phyloP scores from a whole-genome alignment of 2,329 filamentous ascomycete genomes.

The Aaosphaeria arxii region DNA sequence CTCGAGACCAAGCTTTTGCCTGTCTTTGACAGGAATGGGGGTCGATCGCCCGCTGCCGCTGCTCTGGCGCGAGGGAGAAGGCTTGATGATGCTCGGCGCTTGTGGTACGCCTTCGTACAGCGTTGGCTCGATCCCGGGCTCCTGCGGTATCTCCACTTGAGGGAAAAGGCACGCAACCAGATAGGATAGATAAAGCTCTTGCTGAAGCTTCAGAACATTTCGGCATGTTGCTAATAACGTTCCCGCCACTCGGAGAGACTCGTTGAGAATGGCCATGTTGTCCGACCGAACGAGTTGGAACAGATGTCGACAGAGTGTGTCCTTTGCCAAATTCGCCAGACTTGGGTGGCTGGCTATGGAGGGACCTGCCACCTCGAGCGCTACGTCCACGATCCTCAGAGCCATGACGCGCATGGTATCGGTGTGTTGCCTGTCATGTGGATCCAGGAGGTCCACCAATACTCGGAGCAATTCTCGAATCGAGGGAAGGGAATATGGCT shows the following conservation, averaged over 20 bases:
- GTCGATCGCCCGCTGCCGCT: constrained; percentile 77
- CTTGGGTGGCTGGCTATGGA: constrained; percentile 92
- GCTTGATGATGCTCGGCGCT: constrained; percentile 82
- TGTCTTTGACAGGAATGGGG: constrained; percentile 86
- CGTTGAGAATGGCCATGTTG: constrained; percentile 91
- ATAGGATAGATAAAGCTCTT: constrained; percentile 94
- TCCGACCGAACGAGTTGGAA: constrained; percentile 96
- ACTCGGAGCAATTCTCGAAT: constrained; percentile 94
- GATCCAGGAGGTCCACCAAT: constrained; percentile 87
- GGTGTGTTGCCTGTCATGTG: constrained; percentile 86
- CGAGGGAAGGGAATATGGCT: constrained; percentile 89
- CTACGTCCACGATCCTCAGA: constrained; percentile 92
- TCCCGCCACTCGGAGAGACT: constrained; percentile 86
- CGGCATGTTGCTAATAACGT: constrained; percentile 89
- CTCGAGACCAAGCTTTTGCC: constrained; percentile 88
- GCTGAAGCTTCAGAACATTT: constrained; percentile 87
- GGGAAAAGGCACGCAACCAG: constrained; percentile 91
- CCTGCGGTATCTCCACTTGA: constrained; percentile 87
- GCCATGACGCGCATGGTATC: constrained; percentile 98
- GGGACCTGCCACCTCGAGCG: constrained; percentile 90
- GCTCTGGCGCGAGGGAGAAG: constrained; percentile 61
- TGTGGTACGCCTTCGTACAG: constrained; percentile 93
- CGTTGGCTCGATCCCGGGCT: constrained; percentile 84
- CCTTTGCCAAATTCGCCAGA: constrained; percentile 82
- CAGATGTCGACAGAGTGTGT: constrained; percentile 87